These are phyloP conservation scores for carrot (Daucus carota) DNA, from an alignment of 129 eudicot species.

Conservation along the genomic window DH1_v3.0 NC_030386.2:5606501-5607000, in stretches of 20 bases:
- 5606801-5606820: neutral
- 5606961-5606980: conserved; percentile 29
- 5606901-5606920: conserved; percentile 90
- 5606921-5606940: conserved; percentile 70
- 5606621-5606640: neutral
- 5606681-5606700: too few species aligned
- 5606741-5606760: too few species aligned
- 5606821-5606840: too few species aligned
- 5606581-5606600: too few species aligned
- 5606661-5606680: too few species aligned
- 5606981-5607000: conserved; percentile 12
- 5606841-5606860: conserved; percentile 50
- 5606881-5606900: conserved; percentile 88
- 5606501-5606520: conserved; percentile 98
- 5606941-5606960: conserved; percentile 34
- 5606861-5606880: conserved; percentile 86
- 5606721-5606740: too few species aligned
- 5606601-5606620: neutral
- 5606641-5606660: too few species aligned
- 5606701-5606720: too few species aligned
- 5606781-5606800: too few species aligned
- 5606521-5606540: conserved; percentile 82
- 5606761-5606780: too few species aligned
- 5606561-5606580: too few species aligned
- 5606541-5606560: neutral